Conservation (phyloP, 1,139 yeast species). For the Candida sanyaensis region DNA sequence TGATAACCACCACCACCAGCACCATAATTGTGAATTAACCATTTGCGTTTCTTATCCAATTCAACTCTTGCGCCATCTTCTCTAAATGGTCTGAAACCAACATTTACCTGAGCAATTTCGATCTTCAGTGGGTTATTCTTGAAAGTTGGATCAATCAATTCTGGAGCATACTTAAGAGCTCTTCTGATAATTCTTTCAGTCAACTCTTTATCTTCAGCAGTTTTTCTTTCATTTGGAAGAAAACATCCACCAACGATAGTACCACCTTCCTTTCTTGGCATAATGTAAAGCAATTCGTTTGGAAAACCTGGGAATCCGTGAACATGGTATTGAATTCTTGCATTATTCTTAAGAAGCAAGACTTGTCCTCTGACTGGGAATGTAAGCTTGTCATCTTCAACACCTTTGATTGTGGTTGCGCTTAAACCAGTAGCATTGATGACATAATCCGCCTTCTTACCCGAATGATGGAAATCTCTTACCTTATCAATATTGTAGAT, state of each 20-base stretch:
- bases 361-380: slow-evolving; percentile 42
- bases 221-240: slow-evolving; percentile 22
- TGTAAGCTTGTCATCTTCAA: slow-evolving; percentile 28
- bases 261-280: slow-evolving; percentile 60
- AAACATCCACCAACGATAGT: slow-evolving; percentile 55
- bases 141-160: slow-evolving; percentile 33
- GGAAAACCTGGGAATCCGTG: slow-evolving; percentile 32
- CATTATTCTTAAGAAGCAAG: slow-evolving; percentile 38
- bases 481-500: slow-evolving; percentile 31
- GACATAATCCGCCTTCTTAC: slow-evolving; percentile 35
- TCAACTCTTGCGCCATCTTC: slow-evolving; percentile 49
- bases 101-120: slow-evolving; percentile 40
- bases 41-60: slow-evolving; percentile 25
- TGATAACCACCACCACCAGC: slow-evolving; percentile 60
- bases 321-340: slow-evolving; percentile 29
- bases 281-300: slow-evolving; percentile 44
- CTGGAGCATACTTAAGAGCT: slow-evolving; percentile 47
- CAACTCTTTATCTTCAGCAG: slow-evolving; percentile 34
- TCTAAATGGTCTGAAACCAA: slow-evolving; percentile 53
- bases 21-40: slow-evolving; percentile 53
- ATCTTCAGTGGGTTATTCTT: slow-evolving; percentile 36
- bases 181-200: slow-evolving; percentile 39
- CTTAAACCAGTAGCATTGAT: slow-evolving; percentile 49
- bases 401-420: slow-evolving; percentile 33
- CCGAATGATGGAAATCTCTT: slow-evolving; percentile 21